Evolutionary conservation across 306 rosid species (phyloP), one percentile per base, ranked within the genome.

Genomic region (Citrullus mucosospermus): DNA sequence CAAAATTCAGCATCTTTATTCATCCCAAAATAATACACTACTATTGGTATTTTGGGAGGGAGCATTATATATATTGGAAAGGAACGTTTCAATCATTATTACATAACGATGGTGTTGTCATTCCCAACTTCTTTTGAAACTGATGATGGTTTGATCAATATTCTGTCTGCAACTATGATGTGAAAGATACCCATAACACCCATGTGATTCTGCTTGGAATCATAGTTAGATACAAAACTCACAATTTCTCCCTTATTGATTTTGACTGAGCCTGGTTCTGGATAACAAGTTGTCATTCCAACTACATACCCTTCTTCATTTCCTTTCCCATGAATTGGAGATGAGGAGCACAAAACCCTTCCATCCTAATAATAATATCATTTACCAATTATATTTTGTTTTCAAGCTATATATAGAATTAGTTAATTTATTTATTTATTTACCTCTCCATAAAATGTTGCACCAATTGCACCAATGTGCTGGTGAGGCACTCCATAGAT

Each of bases 201-300:
- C 0, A 83, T 86, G 81, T 89, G 96, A 1, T 46, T 59, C n/a
- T 6, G 72, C 15, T 36, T 57, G 88, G 84, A 81, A 77, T 66
- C 81, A 70, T 93, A 93, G 12, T 79, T 82, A 2, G 96, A 89
- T 71, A 59, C 89, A 1, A 88, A 15, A 51, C 6, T 51, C 4
- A 91, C 62, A 7, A 76, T 86, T 85, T 93, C 97, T n/a, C 90
- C 90, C 67, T 83, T 85, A 0, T 36, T 43, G 60, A 93, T 88
- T 82, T 87, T 83, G 10, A 91, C 38, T 38, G 91, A 88, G 53
- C 97, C 94, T 20, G 85, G 87, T 62, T 13, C 32, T 63, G 97
- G 97, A 80, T 87, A 93, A 80, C 97, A 93, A 46, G 90, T 87
- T 2, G 89, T 72, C 97, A 93, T 93, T 81, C 97, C 97, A n/a